Evolutionary conservation across 2,329 filamentous ascomycete species (phyloP), one percentile per base, ranked within the genome.

Genomic region (Fusarium mundagurra): DNA sequence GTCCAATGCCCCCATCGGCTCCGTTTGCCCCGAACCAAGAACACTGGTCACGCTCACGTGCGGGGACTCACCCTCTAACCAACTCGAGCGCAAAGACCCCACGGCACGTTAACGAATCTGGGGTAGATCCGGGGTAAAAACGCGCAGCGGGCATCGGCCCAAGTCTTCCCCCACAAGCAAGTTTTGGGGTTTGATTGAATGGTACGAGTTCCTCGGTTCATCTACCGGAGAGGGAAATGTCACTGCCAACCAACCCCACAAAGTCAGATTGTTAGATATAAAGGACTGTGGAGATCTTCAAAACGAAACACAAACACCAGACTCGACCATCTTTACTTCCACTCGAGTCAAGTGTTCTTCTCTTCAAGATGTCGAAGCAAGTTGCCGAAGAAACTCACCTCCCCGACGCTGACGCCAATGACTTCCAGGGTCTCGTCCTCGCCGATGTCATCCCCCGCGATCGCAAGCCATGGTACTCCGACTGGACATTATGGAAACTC

Each of bases 401-500:
- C 1, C 67, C 72, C n/a, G 71, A 70, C 10, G 62, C 54, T 6
- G 71, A 74, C 5, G 48, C 41, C 2, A 57, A 76, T 13, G 73
- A 77, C 24, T 77, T 78, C 14, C 64, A 78, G 22, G 76, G 77
- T 16, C 74, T 79, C 1, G 69, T 76, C 50, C 77, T 79, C 9
- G 64, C 54, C 20, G 77, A 79, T 53, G 72, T 79, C 24, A 67
- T 79, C 1, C 77, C 77, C 10, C 72, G 41, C 7, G 48, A 73
- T 8, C 72, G 74, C 34, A 76, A 75, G 10, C 69, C 75, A 1
- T 79, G 77, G 77, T 78, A 67, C 14, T 66, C 64, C 5, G 72
- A 77, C 51, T 51, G 63, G 47, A 76, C 70, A 0, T 70, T 83
- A 8, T 54, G 78, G 53, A 77, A 78, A 51, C 81, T 83, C 51